Evolutionary conservation across 495 filamentous ascomycete genomes (phyloP), one percentile per base, ranked within the genome.

Genomic region (Lasiosphaeris hirsuta): DNA sequence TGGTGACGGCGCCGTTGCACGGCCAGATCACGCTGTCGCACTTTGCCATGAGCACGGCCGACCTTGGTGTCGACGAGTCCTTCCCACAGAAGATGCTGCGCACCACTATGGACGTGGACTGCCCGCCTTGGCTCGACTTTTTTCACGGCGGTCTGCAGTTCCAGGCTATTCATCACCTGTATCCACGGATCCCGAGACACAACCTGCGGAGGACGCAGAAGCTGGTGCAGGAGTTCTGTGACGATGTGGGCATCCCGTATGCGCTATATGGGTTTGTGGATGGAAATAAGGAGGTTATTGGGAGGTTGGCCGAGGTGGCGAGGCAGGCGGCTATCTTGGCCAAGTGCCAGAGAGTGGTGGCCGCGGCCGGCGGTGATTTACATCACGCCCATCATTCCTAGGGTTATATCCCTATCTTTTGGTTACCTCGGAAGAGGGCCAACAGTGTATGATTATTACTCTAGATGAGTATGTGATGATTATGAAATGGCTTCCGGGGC

Each of bases 61-160:
- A 97, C 63, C 76, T 96, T 23, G 94, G 94, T 1, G 79, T 86
- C 3, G 76, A 85, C 54, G 94, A 98, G 73, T 93, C 88, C 11
- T 98, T 97, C 70, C 86, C 94, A 2, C 94, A 98, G 75, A 90
- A 88, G 72, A 97, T 97, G 94, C 80, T 98, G 48, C 83, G 94
- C 55, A 98, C 94, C 10, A 97, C 94, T 7, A 97, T 97, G 94
- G 94, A 98, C 58, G 88, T 98, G 14, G 93, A 96, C 68, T 98
- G 94, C 68, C 90, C 94, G 1, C 76, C 84, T 33, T 98, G 94
- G 94, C 78, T 98, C 14, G 94, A 98, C 66, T 98, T 95, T 70
- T 84, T 98, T 71, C 94, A 98, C 65, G 94, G 94, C 14, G 94
- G 94, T 37, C 75, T 98, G 66, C 94, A 98, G 70, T 97, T 97